These are phyloP conservation scores for Brassica hybrid DNA, from an alignment of 441 rosid genomes.

Conservation along the genomic window DNA sequence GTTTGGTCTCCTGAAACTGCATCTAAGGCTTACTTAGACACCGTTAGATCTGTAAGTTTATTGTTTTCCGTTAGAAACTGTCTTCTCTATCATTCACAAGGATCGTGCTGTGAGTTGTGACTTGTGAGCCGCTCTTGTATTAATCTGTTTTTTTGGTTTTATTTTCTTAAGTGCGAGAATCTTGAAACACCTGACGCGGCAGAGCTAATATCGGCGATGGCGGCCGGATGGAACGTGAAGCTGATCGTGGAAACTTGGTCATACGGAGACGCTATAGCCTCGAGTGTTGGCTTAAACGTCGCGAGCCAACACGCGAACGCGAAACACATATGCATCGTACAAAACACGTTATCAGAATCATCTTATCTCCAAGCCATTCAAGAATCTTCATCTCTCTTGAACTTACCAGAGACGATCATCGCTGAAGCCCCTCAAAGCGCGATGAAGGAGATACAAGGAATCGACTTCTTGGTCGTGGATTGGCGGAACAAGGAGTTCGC, in stretches of 20 bases:
- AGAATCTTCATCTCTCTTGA: constrained; percentile 26
- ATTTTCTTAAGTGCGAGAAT: constrained; percentile 57
- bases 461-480: constrained; percentile 90
- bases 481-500: constrained; percentile 56
- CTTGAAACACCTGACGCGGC: constrained; percentile 37
- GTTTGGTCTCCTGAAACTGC: too few relatives aligned
- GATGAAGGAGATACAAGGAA: constrained; percentile 53
- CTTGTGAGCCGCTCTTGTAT: too few relatives aligned
- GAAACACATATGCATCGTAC: constrained; percentile 76
- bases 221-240: constrained; percentile 86
- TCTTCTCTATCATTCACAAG: not conserved
- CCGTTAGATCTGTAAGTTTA: constrained; percentile 67
- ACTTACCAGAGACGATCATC: constrained; percentile 62
- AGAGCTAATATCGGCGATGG: constrained; percentile 90
- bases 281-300: constrained; percentile 70
- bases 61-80: not conserved
- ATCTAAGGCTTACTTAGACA: constrained; percentile 53
- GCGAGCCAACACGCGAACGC: constrained; percentile 74
- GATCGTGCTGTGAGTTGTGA: not conserved
- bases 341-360: constrained; percentile 58
- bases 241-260: constrained; percentile 86
- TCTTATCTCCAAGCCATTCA: constrained; percentile 58
- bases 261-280: constrained; percentile 57
- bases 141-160: not conserved
- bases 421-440: constrained; percentile 51